Evolutionary conservation across 2,329 filamentous ascomycete genomes (phyloP).

Genomic region (Sordariomycetes sp.): DNA sequence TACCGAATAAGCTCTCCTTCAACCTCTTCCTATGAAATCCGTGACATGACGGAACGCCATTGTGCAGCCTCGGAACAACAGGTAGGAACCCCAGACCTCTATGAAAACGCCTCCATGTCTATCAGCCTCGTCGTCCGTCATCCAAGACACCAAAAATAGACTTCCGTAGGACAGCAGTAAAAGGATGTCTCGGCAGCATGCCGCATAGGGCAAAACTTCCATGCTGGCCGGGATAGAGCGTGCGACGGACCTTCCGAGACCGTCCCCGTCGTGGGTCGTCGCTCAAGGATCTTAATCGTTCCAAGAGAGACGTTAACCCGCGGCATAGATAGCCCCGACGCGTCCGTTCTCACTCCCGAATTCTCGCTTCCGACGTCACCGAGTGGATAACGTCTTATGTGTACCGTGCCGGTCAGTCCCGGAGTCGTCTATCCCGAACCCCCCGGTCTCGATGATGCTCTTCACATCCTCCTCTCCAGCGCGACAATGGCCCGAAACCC

Average conservation of each 20-base stretch:
- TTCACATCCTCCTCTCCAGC: constrained; percentile 35
- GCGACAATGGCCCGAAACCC: constrained; percentile 40
- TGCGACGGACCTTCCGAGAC: background rate
- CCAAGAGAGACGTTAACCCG: background rate
- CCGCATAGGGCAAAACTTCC: background rate
- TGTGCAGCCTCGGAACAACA: background rate
- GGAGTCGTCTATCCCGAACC: background rate
- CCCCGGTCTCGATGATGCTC: background rate
- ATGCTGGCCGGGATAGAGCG: background rate
- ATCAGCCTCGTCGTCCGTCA: background rate
- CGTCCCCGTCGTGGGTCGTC: background rate
- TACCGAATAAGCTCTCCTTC: background rate
- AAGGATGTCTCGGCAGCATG: background rate
- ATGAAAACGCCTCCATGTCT: background rate
- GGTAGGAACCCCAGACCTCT: background rate
- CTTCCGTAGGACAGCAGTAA: background rate
- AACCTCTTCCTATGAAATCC: background rate
- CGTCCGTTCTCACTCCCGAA: background rate
- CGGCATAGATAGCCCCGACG: background rate
- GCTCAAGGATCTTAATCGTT: background rate
- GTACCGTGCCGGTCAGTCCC: background rate
- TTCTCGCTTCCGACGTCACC: background rate
- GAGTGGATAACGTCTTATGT: background rate
- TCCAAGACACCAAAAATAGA: background rate
- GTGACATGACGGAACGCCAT: background rate